Conservation (phyloP, 2,329 filamentous ascomycete species). For the Pyrenochaeta sp. region DNA sequence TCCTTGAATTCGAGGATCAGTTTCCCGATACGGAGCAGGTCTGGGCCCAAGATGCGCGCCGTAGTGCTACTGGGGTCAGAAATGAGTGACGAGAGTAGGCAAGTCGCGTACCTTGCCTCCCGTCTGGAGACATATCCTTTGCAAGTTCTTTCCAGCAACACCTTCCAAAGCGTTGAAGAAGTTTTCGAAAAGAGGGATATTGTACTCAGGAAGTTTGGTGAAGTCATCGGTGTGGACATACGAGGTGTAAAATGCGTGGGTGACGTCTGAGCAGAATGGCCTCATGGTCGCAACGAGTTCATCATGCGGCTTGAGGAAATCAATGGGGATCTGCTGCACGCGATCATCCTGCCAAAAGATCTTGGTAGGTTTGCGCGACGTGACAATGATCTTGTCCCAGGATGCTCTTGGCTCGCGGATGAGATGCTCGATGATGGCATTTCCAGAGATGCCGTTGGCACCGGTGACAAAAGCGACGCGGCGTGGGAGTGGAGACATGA, state of each 20-base stretch:
- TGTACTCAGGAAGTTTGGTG: not conserved
- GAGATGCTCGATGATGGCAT: constrained; percentile 2
- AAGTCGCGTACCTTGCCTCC: constrained; percentile 1
- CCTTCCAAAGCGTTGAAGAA: not conserved
- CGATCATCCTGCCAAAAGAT: constrained; percentile 5
- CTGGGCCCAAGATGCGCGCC: not conserved
- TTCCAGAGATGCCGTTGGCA: constrained; percentile 1
- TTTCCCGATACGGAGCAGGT: too few relatives aligned
- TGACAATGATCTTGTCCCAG: constrained; percentile 2
- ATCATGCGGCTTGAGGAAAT: not conserved
- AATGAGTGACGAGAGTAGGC: too few relatives aligned
- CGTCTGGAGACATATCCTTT: constrained; percentile 1
- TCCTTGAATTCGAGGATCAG: too few relatives aligned
- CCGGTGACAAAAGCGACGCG: constrained; percentile 1
- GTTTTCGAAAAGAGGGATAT: constrained; percentile 2
- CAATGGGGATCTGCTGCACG: not conserved
- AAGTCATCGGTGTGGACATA: constrained; percentile 5
- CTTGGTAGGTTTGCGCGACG: not conserved
- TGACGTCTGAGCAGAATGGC: constrained; percentile 1
- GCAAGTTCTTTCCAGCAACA: not conserved
- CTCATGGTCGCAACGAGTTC: not conserved
- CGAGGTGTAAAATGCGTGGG: constrained; percentile 6
- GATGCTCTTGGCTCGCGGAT: not conserved
- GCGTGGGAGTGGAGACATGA: not conserved
- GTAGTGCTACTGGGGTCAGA: not conserved